Conservation (phyloP, 2,329 filamentous ascomycete genomes). For the Aureobasidium sp. region DNA sequence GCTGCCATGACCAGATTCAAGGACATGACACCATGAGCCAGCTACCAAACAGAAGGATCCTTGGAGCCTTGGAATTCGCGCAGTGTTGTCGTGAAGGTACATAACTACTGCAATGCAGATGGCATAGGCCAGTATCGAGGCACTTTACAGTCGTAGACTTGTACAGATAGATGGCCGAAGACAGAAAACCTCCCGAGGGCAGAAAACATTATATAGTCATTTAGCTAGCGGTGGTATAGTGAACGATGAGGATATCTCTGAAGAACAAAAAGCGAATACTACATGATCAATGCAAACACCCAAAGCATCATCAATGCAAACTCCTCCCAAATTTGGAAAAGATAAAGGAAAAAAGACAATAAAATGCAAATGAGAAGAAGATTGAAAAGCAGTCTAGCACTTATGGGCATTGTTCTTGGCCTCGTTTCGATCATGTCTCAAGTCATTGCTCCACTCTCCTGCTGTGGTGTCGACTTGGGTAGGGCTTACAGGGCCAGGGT, state of each 20-base stretch:
- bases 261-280: not conserved
- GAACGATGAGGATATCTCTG: not conserved
- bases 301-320: not conserved
- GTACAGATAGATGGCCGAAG: not conserved
- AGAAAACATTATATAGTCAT: not conserved
- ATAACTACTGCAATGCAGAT: not conserved
- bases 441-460: conserved; percentile 16
- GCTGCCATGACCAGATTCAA: not conserved
- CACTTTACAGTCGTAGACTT: not conserved
- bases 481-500: conserved; percentile 13
- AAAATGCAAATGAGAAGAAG: not conserved
- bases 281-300: not conserved
- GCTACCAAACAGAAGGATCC: not conserved
- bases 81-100: not conserved
- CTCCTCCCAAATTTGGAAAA: not conserved
- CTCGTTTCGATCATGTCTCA: conserved; percentile 4
- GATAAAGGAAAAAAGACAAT: not conserved
- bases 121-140: not conserved
- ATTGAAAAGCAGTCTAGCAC: not conserved
- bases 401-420: not conserved
- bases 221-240: not conserved
- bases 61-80: not conserved
- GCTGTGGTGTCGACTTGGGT: conserved; percentile 17
- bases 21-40: not conserved
- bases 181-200: not conserved